Evolutionary conservation across 1,284 basidiomycete species (phyloP).

Genomic region (Lentinula novae-zelandiae): DNA sequence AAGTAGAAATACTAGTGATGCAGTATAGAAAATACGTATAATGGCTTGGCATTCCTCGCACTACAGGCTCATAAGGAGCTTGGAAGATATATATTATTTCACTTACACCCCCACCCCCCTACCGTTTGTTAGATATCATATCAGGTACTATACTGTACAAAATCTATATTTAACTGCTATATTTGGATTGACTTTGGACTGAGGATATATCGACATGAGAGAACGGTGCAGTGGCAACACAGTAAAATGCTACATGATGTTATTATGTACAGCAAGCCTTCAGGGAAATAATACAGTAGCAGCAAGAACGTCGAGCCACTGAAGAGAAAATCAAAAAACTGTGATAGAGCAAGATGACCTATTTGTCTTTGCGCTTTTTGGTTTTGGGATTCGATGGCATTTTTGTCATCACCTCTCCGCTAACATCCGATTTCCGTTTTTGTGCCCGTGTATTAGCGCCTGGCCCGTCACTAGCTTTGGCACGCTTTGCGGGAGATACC

Average conservation of each 20-base stretch:
- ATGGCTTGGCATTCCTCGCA: no score
- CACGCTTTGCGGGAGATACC: not conserved
- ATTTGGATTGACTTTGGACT: not conserved
- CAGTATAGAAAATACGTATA: no score
- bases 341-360: not conserved
- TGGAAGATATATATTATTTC: no score
- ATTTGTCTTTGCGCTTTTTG: constrained; percentile 10
- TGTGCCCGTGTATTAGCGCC: constrained; percentile 18
- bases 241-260: not conserved
- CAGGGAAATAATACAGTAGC: not conserved
- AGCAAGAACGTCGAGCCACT: not conserved
- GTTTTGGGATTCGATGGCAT: constrained; percentile 1
- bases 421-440: constrained; percentile 48
- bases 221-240: no score
- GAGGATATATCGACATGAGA: not conserved
- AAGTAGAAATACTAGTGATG: no score
- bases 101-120: no score
- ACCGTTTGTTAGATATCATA: not conserved
- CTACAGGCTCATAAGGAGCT: no score
- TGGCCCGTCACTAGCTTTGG: not conserved
- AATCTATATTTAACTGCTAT: not conserved
- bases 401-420: constrained; percentile 14
- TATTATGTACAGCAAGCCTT: not conserved
- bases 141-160: not conserved
- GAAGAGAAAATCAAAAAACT: not conserved